Evolutionary conservation across 2,329 filamentous ascomycete species (phyloP), one percentile per base, ranked within the genome.

Genomic region (Fusarium sterilihyphosum): DNA sequence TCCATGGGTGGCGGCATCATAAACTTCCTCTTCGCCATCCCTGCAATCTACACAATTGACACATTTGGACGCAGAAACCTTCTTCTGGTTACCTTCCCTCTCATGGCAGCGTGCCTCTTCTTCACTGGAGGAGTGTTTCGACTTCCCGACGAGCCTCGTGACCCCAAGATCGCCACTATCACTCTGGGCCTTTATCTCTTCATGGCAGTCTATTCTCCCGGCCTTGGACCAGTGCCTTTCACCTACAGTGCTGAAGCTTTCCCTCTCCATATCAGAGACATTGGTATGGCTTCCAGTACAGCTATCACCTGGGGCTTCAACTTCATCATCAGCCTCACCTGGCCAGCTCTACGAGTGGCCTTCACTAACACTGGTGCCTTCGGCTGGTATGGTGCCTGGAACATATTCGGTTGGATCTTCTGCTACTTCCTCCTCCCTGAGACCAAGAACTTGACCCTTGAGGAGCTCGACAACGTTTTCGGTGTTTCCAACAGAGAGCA

Each of bases 241-340:
- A 90, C 88, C 0, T 90, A 90, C 77, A 89, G 87, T 1, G 88
- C 88, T 2, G 89, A 90, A 73, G 88, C 88, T 0, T 90, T 90
- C 72, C 88, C 88, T 1, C 80, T 90, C 0, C 88, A 89, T 50
- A 85, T 90, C 17, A 85, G 88, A 56, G 86, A 87, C 16, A 85
- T 88, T 61, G 88, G 88, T 20, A 89, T 89, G 88, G 85, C 86
- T 0, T 82, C 86, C 0, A 82, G 83, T 20, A 84, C 83, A 0
- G 82, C 84, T 1, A 83, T 83, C 18, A 83, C 81, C 1, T 85
- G 83, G 83, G 80, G 81, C 2, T 85, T 83, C 75, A 83, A 83
- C 70, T 83, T 83, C 49, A 78, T 83, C 73, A 82, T 83, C 54
- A 81, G 78, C n/a, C 75, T 83, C 24, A 80, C 78, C 3, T 83